Evolutionary conservation across 768 basidiomycete genomes (phyloP).

Genomic region (Pisolithus microcarpus): DNA sequence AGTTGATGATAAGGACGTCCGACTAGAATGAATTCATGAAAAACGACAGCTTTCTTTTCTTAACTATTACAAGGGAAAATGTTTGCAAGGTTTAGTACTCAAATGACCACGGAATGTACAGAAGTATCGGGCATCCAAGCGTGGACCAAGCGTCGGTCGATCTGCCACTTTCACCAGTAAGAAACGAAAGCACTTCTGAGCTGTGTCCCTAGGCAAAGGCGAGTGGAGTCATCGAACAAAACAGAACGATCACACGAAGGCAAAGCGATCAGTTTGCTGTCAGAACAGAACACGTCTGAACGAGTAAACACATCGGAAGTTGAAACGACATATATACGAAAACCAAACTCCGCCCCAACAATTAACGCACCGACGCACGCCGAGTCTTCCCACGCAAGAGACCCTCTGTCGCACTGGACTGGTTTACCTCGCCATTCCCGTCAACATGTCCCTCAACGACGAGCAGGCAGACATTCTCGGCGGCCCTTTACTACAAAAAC

Average conservation of each 20-base stretch:
- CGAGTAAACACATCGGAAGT: not conserved
- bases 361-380: not conserved
- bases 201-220: constrained; percentile 74
- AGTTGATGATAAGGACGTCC: not conserved
- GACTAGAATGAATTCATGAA: not conserved
- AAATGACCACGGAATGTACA: constrained; percentile 47
- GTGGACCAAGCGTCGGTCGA: constrained; percentile 56
- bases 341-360: no score
- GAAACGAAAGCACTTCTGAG: constrained; percentile 65
- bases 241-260: not conserved
- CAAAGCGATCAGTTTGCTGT: not conserved
- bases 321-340: not conserved
- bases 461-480: constrained; percentile 72
- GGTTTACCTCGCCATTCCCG: constrained; percentile 11
- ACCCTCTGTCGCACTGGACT: not conserved
- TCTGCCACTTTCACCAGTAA: constrained; percentile 74
- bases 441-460: constrained; percentile 45
- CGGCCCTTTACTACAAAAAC: constrained; percentile 39
- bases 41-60: not conserved
- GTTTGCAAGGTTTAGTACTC: constrained; percentile 71
- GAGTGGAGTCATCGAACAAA: constrained; percentile 37
- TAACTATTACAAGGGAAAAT: constrained; percentile 12
- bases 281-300: not conserved
- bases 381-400: not conserved
- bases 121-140: constrained; percentile 54